phyloP scores from a whole-genome alignment of 2,329 filamentous ascomycete genomes.

The Fusarium agapanthi region DNA sequence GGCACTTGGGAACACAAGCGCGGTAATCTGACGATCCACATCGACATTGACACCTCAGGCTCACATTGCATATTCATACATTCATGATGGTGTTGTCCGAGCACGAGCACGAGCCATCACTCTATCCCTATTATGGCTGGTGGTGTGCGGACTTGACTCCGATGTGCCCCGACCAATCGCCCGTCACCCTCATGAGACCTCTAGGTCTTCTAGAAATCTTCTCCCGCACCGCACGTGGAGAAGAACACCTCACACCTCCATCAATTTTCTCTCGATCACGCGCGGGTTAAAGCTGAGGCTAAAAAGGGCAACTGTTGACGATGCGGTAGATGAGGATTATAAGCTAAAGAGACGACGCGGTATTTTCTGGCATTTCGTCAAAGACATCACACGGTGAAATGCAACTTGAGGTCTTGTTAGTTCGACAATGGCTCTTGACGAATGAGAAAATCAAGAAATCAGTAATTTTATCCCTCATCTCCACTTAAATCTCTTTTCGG shows the following conservation, averaged over 20 bases:
- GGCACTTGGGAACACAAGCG: neutral
- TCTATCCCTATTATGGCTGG: conserved; percentile 3
- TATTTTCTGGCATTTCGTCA: conserved; percentile 5
- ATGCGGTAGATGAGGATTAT: neutral
- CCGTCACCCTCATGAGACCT: neutral
- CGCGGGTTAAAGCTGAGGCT: conserved; percentile 5
- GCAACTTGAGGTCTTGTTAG: neutral
- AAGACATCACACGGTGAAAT: neutral
- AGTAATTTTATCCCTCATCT: conserved; percentile 18
- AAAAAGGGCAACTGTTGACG: conserved; percentile 10
- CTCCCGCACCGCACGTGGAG: conserved; percentile 37
- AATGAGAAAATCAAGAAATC: conserved; percentile 10
- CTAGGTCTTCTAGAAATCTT: conserved; percentile 40
- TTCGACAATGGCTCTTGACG: neutral
- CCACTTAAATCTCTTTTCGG: conserved; percentile 12
- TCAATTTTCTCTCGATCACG: conserved; percentile 25
- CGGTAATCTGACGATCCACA: neutral
- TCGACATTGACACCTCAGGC: conserved; percentile 11
- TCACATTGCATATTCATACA: neutral
- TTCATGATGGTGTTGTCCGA: neutral
- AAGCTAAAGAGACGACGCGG: neutral
- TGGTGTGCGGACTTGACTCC: conserved; percentile 9
- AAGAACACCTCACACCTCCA: conserved; percentile 2
- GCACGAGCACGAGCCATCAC: neutral
- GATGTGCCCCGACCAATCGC: conserved; percentile 19